Conservation (phyloP, 1,284 basidiomycete genomes). For the Singerocomus inundabilis region DNA sequence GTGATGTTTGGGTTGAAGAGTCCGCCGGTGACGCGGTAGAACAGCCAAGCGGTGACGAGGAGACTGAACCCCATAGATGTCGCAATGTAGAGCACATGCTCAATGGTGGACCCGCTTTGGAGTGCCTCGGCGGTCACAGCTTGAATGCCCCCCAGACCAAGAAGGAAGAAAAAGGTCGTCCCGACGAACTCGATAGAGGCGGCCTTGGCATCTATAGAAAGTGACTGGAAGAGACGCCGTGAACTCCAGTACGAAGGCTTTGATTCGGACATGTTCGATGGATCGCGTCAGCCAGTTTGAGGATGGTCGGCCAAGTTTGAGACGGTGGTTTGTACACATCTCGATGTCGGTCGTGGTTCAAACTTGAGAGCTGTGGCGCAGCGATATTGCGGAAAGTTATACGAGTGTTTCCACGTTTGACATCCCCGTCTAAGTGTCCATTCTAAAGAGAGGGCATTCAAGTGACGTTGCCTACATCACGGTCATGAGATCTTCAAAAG, state of each 20-base stretch:
- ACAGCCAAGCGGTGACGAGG: slow-evolving; percentile 69
- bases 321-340: neutral
- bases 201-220: slow-evolving; percentile 41
- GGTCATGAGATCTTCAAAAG: too few relatives aligned
- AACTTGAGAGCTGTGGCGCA: slow-evolving; percentile 1
- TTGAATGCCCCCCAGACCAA: slow-evolving; percentile 62
- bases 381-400: neutral
- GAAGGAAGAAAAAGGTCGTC: slow-evolving; percentile 58
- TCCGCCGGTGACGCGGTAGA: slow-evolving; percentile 71
- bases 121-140: slow-evolving; percentile 39
- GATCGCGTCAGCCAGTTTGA: neutral
- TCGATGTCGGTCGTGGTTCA: slow-evolving; percentile 1
- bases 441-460: too few relatives aligned
- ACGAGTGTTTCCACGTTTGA: neutral
- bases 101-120: slow-evolving; percentile 34
- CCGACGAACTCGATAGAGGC: slow-evolving; percentile 56
- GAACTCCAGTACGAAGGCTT: slow-evolving; percentile 22
- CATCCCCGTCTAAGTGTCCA: neutral
- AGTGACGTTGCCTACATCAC: too few relatives aligned
- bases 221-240: slow-evolving; percentile 22
- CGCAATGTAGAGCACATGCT: slow-evolving; percentile 57
- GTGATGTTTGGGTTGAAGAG: slow-evolving; percentile 73
- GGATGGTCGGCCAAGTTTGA: neutral
- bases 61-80: slow-evolving; percentile 66
- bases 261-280: slow-evolving; percentile 6